Conservation (phyloP, 2,329 filamentous ascomycete species). For the Aspergillus quadrilineatus region DNA sequence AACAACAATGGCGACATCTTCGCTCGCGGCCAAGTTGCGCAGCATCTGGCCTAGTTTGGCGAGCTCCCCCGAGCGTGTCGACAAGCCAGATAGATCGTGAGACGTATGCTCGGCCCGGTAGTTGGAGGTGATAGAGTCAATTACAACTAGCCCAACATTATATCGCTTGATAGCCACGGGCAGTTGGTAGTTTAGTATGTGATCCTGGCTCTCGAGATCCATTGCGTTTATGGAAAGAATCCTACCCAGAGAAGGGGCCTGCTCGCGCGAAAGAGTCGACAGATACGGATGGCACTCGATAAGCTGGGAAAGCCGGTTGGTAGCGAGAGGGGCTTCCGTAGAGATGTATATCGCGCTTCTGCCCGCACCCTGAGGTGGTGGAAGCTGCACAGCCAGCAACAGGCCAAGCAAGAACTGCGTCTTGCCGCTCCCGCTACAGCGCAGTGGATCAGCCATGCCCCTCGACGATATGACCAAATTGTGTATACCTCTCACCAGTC, state of each 20-base stretch:
- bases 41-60: slow-evolving; percentile 72
- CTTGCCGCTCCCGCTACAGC: slow-evolving; percentile 78
- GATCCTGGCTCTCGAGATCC: slow-evolving; percentile 91
- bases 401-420: slow-evolving; percentile 88
- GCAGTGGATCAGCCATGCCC: neutral
- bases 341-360: slow-evolving; percentile 87
- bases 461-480: neutral
- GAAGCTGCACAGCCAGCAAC: slow-evolving; percentile 79
- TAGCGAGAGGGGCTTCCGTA: slow-evolving; percentile 83
- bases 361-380: slow-evolving; percentile 67
- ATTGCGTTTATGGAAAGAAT: slow-evolving; percentile 80
- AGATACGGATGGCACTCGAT: slow-evolving; percentile 66
- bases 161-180: slow-evolving; percentile 77
- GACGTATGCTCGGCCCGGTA: slow-evolving; percentile 75
- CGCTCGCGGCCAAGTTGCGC: slow-evolving; percentile 69
- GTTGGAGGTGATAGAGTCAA: slow-evolving; percentile 94
- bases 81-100: slow-evolving; percentile 56
- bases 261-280: slow-evolving; percentile 37
- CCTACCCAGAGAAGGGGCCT: slow-evolving; percentile 66
- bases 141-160: slow-evolving; percentile 74
- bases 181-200: slow-evolving; percentile 89
- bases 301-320: slow-evolving; percentile 76
- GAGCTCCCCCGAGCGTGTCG: slow-evolving; percentile 73
- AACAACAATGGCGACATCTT: slow-evolving; percentile 81
- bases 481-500: slow-evolving; percentile 74